These are phyloP conservation scores for Dionaea muscipula DNA, from an alignment of 179 eudicot species.

Conservation along the genomic window DNA sequence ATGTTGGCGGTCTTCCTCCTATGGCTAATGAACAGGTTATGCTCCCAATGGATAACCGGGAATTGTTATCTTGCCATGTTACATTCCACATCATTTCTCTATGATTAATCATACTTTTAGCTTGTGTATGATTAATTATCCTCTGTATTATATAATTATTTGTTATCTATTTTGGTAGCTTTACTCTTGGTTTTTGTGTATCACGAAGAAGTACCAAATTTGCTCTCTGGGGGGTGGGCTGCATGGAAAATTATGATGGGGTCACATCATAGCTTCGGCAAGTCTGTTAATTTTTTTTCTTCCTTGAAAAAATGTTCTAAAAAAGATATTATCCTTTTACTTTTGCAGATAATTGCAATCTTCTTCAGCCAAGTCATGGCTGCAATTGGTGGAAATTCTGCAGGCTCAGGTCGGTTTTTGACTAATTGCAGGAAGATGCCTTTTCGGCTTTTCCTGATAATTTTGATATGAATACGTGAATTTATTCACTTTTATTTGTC, in stretches of 20 bases:
- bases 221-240: too few relatives aligned
- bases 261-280: too few relatives aligned
- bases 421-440: slow-evolving; percentile 1
- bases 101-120: too few relatives aligned
- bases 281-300: too few relatives aligned
- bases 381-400: slow-evolving; percentile 69
- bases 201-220: too few relatives aligned
- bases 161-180: too few relatives aligned
- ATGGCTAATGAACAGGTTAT: slow-evolving; percentile 77
- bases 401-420: slow-evolving; percentile 59
- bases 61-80: background rate
- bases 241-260: too few relatives aligned
- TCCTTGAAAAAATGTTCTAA: background rate
- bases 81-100: background rate
- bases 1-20: slow-evolving; percentile 89
- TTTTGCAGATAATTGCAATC: slow-evolving; percentile 57
- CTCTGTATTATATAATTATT: too few relatives aligned
- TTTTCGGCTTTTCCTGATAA: background rate
- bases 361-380: slow-evolving; percentile 81
- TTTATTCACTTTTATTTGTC: slow-evolving; percentile 1
- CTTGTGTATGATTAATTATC: too few relatives aligned
- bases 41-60: background rate
- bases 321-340: slow-evolving; percentile 2
- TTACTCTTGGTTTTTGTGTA: too few relatives aligned
- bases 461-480: background rate